Evolutionary conservation across 176 grass and related monocot species (phyloP).

Genomic region (Luzula sylvatica): DNA sequence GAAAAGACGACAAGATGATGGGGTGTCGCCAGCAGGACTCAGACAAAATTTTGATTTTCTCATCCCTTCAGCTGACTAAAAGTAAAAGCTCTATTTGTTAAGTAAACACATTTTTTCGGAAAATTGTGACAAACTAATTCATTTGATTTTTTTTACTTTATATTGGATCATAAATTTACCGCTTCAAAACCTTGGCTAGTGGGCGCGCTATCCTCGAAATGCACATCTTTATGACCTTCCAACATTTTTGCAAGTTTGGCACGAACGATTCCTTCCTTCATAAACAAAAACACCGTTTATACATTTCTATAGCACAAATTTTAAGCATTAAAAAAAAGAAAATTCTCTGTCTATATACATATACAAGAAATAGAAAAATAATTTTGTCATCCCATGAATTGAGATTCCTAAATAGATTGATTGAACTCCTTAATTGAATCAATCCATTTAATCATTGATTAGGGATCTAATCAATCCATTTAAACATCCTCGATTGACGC

Average conservation of each 20-base stretch:
- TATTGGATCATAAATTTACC: conserved; percentile 51
- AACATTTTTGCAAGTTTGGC: conserved; percentile 66
- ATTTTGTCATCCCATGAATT: too few species aligned
- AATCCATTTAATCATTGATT: too few species aligned
- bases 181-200: conserved; percentile 70
- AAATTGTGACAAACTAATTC: background rate
- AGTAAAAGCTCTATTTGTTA: background rate
- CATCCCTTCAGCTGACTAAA: conserved; percentile 72
- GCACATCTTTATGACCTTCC: conserved; percentile 69
- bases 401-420: too few species aligned
- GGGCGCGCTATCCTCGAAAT: conserved; percentile 79
- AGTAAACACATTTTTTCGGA: too few species aligned
- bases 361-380: too few species aligned
- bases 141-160: too few species aligned
- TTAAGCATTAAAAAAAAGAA: conserved; percentile 1
- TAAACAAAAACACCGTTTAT: too few species aligned
- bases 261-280: conserved; percentile 81
- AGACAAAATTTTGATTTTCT: conserved; percentile 78
- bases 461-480: too few species aligned
- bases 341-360: background rate
- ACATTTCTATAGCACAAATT: too few species aligned
- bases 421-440: too few species aligned
- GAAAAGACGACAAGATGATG: conserved; percentile 84
- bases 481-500: too few species aligned
- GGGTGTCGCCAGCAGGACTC: conserved; percentile 82